phyloP scores from a whole-genome alignment of 2,329 filamentous ascomycete genomes.

The Sclerotinia glacialis region DNA sequence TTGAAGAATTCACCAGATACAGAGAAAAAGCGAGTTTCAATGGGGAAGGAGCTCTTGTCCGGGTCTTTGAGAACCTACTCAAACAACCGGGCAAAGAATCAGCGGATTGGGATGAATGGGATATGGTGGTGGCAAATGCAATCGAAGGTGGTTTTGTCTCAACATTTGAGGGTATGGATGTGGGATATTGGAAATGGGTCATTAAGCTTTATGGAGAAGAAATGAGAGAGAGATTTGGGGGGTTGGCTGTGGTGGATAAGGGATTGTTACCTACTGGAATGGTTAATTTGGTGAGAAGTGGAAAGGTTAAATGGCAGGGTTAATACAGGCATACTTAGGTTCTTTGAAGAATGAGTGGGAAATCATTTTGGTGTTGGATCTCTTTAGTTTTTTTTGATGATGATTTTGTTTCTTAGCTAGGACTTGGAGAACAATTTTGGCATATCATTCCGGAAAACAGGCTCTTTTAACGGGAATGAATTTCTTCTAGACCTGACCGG shows the following conservation, averaged over 20 bases:
- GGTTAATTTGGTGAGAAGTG: slow-evolving; percentile 42
- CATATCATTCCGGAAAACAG: not conserved
- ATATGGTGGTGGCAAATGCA: slow-evolving; percentile 18
- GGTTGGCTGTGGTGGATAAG: slow-evolving; percentile 43
- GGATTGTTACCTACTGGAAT: slow-evolving; percentile 44
- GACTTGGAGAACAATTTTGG: not conserved
- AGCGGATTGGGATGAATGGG: slow-evolving; percentile 31
- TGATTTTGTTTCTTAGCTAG: not conserved
- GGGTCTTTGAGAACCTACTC: slow-evolving; percentile 32
- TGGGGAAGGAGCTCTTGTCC: slow-evolving; percentile 33
- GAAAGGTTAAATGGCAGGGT: slow-evolving; percentile 42
- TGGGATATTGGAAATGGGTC: slow-evolving; percentile 43
- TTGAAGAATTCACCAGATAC: slow-evolving; percentile 43
- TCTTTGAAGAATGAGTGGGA: not conserved
- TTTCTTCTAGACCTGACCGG: not conserved
- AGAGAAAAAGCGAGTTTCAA: slow-evolving; percentile 38
- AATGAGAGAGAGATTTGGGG: slow-evolving; percentile 44
- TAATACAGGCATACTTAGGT: slow-evolving; percentile 16
- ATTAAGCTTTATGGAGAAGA: slow-evolving; percentile 42
- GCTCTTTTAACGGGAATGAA: too few species aligned
- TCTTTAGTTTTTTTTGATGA: not conserved
- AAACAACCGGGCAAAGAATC: slow-evolving; percentile 34
- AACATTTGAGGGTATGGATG: slow-evolving; percentile 18
- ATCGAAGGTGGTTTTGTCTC: slow-evolving; percentile 5
- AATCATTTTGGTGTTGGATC: not conserved